Percentiles rank a stretch among this genome's conserved stretches.
phyloP scores from a whole-genome alignment of 768 basidiomycete species.

The Mycena galopus region DNA sequence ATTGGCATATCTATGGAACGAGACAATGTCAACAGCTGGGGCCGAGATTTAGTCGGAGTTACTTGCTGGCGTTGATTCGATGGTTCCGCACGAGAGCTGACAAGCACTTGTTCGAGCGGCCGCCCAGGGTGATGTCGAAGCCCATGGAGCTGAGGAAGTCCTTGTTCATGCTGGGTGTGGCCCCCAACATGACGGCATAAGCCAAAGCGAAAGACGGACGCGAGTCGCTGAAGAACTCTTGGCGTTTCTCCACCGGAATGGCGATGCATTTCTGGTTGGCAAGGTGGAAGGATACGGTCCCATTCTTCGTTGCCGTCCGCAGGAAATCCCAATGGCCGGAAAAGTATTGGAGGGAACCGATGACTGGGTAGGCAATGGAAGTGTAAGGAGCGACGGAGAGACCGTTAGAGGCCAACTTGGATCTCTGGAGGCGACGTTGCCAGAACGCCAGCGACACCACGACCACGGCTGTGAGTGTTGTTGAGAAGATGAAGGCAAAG shows the following conservation, averaged over 20 bases:
- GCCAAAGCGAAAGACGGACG: neutral
- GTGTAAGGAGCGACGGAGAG: slow-evolving; percentile 5
- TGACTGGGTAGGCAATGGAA: slow-evolving; percentile 7
- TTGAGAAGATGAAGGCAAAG: neutral
- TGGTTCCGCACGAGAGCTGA: neutral
- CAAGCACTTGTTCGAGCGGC: neutral
- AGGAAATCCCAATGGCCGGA: slow-evolving; percentile 23
- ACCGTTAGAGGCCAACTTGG: too few relatives aligned
- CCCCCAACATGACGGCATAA: neutral
- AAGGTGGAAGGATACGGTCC: neutral
- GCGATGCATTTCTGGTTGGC: neutral
- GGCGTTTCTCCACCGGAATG: neutral
- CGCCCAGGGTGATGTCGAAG: neutral
- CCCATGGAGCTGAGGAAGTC: neutral
- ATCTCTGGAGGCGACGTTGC: neutral
- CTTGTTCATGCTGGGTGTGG: neutral
- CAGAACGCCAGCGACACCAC: neutral
- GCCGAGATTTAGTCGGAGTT: too few relatives aligned
- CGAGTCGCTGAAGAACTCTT: neutral
- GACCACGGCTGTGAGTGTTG: neutral
- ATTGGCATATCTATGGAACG: neutral
- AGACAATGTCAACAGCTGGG: too few relatives aligned
- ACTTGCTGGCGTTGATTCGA: neutral
- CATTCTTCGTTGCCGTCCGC: slow-evolving; percentile 5
- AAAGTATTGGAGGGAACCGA: slow-evolving; percentile 23